These are phyloP conservation scores for Suillus cothurnatus DNA, from an alignment of 768 basidiomycete species.

Conservation along the genomic window DNA sequence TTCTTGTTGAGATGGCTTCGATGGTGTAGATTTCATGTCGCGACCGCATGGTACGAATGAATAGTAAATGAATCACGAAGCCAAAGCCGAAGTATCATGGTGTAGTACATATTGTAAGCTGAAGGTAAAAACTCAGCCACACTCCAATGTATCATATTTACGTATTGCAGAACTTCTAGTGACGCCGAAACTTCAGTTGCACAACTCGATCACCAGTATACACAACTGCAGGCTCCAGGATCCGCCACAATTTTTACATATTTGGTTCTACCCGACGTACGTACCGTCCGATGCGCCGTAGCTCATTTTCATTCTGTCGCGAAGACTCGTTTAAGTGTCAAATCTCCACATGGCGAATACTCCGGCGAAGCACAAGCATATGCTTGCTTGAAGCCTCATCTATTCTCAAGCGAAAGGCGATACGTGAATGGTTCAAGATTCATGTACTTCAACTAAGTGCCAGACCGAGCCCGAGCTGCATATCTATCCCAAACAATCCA, in stretches of 20 bases:
- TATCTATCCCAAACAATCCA: background rate
- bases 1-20: background rate
- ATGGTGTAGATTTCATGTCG: background rate
- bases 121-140: background rate
- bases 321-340: background rate
- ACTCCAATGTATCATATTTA: background rate
- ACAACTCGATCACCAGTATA: background rate
- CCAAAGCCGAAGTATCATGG: background rate
- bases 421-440: background rate
- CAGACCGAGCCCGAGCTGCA: background rate
- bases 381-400: background rate
- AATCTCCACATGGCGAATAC: slow-evolving; percentile 1
- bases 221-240: background rate
- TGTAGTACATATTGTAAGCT: background rate
- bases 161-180: background rate
- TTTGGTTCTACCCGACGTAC: background rate
- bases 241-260: background rate
- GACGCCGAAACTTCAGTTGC: background rate
- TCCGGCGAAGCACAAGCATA: background rate
- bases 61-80: background rate
- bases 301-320: background rate
- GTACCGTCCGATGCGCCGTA: background rate
- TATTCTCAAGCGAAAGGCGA: background rate
- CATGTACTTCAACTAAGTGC: background rate
- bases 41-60: background rate